These are phyloP conservation scores for Talaromyces liani DNA, from an alignment of 495 filamentous ascomycete genomes.

Conservation along the genomic window DNA sequence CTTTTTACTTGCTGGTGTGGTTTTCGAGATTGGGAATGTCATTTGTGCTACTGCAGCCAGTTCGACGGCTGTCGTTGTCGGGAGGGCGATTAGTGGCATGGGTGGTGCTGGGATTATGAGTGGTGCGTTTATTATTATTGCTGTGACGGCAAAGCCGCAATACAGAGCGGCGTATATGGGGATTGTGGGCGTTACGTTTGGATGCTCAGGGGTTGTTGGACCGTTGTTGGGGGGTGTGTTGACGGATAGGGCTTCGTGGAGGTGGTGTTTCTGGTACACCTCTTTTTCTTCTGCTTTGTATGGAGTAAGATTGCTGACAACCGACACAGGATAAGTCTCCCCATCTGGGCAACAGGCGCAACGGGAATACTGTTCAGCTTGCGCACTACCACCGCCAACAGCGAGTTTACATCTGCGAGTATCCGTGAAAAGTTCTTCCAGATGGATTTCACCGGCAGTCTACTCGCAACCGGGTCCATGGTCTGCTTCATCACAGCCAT, in stretches of 20 bases:
- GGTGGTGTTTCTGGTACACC: conserved; percentile 33
- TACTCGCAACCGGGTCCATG: conserved; percentile 26
- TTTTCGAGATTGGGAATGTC: conserved; percentile 62
- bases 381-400: not conserved
- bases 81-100: conserved; percentile 59
- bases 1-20: conserved; percentile 51
- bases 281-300: too few species aligned
- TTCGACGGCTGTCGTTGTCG: conserved; percentile 62
- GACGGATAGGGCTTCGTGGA: conserved; percentile 42
- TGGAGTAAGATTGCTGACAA: too few species aligned
- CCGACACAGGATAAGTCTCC: conserved; percentile 36
- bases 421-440: conserved; percentile 20
- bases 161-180: conserved; percentile 43
- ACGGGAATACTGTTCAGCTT: not conserved
- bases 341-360: conserved; percentile 52
- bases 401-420: not conserved
- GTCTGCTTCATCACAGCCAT: conserved; percentile 33
- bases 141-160: conserved; percentile 48
- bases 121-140: conserved; percentile 62
- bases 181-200: conserved; percentile 54
- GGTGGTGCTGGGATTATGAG: conserved; percentile 66
- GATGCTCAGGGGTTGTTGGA: conserved; percentile 52
- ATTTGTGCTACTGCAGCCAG: conserved; percentile 50
- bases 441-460: conserved; percentile 25
- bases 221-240: conserved; percentile 60